Base-by-base conservation (phyloP, 192 early-diverging fungal genomes). In the Gamsiella multidivaricata region DNA sequence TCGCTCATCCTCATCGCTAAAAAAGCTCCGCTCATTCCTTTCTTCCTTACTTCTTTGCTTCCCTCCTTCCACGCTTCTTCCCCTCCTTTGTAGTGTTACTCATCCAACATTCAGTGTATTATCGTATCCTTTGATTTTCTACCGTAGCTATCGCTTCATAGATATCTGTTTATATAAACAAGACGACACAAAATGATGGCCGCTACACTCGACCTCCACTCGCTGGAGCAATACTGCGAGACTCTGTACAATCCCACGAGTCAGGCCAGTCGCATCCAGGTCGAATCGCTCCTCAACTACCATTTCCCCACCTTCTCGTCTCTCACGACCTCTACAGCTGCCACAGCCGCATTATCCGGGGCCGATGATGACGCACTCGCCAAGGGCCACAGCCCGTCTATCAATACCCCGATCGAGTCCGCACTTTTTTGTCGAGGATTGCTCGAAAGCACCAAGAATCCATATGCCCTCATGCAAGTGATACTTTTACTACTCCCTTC, bases 251-350 rank as follows among this genome's bases (percentile, higher is more conserved):
- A 87, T 60, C 81, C 90, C 26, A 83, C 87, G 25, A 78, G 80
- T 26, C 80, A 81, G 25, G 83, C 88, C 69, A 79, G 83, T 70
- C 89, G 91, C 45, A 67, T 81, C 29, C 85, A 90, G 64, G 90
- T 90, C 14, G 93, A 95, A 72, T 81, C 85, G 46, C 76, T 89
- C 43, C 82, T 95, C 46, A 90, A 93, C 51, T 84, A 90, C 70
- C 88, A 86, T 43, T 95, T 95, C 58, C 94, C 94, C 41, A 94
- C 94, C 25, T 95, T 95, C 72, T 88, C 91, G n/a, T 81, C 86
- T 34, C 68, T 59, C 2, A 23, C 65, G 15, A 23, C 54, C 14
- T 60, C 46, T 25, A 36, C 64, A n/a, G 57, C 55, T n/a, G 55
- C 76, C 7, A 61, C 49, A 29, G 45, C 46, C 1, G 25, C 45